Evolutionary conservation across 352 stramenopile genomes (phyloP).

Genomic region (Blastocystis sp.): DNA sequence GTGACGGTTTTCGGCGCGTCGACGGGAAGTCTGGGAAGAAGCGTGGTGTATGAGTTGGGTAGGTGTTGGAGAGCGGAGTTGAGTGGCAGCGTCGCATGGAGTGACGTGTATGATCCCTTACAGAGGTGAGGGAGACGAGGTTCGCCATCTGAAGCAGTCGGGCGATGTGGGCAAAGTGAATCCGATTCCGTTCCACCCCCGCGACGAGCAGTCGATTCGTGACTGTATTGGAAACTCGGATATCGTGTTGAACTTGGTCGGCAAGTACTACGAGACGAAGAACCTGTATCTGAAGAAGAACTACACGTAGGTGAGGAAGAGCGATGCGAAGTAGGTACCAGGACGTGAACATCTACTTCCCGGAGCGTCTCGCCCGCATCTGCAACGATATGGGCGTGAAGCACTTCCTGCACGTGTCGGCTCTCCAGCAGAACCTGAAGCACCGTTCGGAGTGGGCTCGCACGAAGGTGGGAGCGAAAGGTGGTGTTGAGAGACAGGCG

Average conservation of each 20-base stretch:
- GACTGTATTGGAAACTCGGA: slow-evolving; percentile 75
- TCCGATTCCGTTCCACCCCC: slow-evolving; percentile 70
- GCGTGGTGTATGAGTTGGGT: background rate
- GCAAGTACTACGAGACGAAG: slow-evolving; percentile 92
- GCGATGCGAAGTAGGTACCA: slow-evolving; percentile 77
- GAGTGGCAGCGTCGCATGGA: background rate
- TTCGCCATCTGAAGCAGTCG: slow-evolving; percentile 80
- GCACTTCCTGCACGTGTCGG: slow-evolving; percentile 65
- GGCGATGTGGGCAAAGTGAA: slow-evolving; percentile 80
- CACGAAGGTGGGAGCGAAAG: slow-evolving; percentile 63
- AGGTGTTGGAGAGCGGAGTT: too few species aligned
- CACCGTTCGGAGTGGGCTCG: slow-evolving; percentile 65
- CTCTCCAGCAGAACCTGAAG: too few species aligned
- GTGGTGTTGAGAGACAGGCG: slow-evolving; percentile 60
- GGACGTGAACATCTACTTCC: slow-evolving; percentile 86
- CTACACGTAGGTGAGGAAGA: background rate
- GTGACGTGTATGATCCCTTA: slow-evolving; percentile 67
- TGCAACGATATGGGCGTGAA: slow-evolving; percentile 67
- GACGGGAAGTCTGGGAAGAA: background rate
- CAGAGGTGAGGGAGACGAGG: slow-evolving; percentile 79
- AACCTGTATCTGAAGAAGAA: background rate
- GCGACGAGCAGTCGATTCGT: slow-evolving; percentile 65
- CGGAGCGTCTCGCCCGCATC: too few species aligned
- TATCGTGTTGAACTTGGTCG: slow-evolving; percentile 88
- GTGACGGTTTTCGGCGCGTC: background rate